phyloP scores from a whole-genome alignment of 2,329 filamentous ascomycete genomes.

The Aspergillus amoenus region DNA sequence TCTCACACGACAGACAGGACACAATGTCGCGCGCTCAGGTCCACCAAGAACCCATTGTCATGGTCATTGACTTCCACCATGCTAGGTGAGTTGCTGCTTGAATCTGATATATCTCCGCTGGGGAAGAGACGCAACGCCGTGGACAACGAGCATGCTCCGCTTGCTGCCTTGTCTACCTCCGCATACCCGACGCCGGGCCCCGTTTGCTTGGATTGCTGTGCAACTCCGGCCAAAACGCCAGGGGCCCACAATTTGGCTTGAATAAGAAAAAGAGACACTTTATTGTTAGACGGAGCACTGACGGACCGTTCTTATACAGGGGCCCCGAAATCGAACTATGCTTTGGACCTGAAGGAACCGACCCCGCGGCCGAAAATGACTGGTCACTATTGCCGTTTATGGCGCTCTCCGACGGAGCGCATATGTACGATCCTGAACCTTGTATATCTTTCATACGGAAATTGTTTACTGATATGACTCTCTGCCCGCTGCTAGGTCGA shows the following conservation, averaged over 20 bases:
- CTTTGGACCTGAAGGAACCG: slow-evolving; percentile 75
- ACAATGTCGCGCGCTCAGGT: slow-evolving; percentile 39
- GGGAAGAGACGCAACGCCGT: background rate
- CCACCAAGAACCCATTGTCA: slow-evolving; percentile 65
- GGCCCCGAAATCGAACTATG: slow-evolving; percentile 93
- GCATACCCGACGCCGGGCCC: background rate
- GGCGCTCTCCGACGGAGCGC: slow-evolving; percentile 92
- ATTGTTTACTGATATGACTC: slow-evolving; percentile 11
- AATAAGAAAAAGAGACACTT: background rate
- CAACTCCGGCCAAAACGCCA: background rate
- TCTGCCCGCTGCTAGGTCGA: slow-evolving; percentile 55
- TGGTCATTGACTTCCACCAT: slow-evolving; percentile 82
- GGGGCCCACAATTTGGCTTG: background rate
- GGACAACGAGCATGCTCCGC: background rate
- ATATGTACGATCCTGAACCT: slow-evolving; percentile 64
- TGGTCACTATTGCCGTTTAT: slow-evolving; percentile 94
- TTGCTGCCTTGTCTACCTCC: background rate
- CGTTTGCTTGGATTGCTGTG: background rate
- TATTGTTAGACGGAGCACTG: background rate
- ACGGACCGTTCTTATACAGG: slow-evolving; percentile 37
- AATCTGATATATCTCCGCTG: background rate
- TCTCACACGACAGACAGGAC: slow-evolving; percentile 11
- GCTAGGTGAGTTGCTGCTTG: slow-evolving; percentile 47
- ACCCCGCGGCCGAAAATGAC: slow-evolving; percentile 80
- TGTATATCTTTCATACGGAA: background rate